Base-by-base conservation (phyloP, 805 yeast species). In the Teunomyces tritomae region DNA sequence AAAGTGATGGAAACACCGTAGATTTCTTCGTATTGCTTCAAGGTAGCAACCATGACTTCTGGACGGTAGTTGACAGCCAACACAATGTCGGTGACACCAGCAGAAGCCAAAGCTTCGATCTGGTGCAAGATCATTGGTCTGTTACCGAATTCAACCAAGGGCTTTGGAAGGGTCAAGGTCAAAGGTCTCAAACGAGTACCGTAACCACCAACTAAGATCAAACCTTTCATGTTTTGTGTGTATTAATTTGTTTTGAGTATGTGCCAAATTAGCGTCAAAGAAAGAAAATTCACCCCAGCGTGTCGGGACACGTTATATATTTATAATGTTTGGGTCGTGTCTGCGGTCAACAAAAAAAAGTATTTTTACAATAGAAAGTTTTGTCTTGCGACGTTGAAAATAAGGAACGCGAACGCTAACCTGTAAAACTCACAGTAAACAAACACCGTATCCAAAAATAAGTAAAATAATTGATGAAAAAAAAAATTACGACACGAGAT, bases 101-200 rank as follows among this genome's bases (percentile, higher is more conserved):
- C 99, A 54, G 84, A 84, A 53, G 98, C 97, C 55, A 94, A 79
- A 46, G 99, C 97, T 78, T 94, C 97, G 68, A 94, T 90, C 79
- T 94, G 99, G 73, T 94, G 99, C 62, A 89, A 79, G 63, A 94
- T 94, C 99, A 94, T 94, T 65, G 99, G 98, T 78, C 92, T 88
- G 88, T 94, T 94, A 71, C 88, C 99, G 65, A 94, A 94, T 77
- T 92, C 98, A 56, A 91, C 97, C 73, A 91, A 80, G 45, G 98
- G 98, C 77, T 91, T 91, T 71, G 98, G 98, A 56, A 85, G 81
- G 50, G 97, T 89, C 62, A 91, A 78, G 54, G 98, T 91, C 65
- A 94, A 80, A 54, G 99, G 99, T 83, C 99, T 91, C 79, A 94
- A 87, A 79, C 99, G 94, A 66, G 99, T 94, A 81, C 99, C 99